These are phyloP conservation scores for Verticillium zaregamsianum DNA, from an alignment of 2,329 filamentous ascomycete genomes.

Conservation along the genomic window DNA sequence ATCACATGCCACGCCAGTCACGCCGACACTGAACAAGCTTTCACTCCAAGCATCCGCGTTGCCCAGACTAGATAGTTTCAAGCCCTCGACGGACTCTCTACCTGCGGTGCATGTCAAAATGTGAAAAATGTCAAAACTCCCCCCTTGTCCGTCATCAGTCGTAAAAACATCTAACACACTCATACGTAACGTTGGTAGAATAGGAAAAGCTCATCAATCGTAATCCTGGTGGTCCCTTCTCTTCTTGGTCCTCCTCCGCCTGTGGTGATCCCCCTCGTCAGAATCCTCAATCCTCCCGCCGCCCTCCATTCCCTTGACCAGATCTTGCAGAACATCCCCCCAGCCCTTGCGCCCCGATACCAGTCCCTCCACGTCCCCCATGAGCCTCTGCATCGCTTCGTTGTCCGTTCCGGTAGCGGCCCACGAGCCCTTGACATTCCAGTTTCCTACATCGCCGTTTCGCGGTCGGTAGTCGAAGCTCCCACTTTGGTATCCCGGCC, in stretches of 20 bases:
- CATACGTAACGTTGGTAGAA: background rate
- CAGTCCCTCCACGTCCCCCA: slow-evolving; percentile 28
- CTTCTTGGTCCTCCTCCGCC: slow-evolving; percentile 14
- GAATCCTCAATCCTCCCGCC: slow-evolving; percentile 7
- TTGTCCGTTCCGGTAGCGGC: slow-evolving; percentile 38
- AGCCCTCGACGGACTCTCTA: background rate
- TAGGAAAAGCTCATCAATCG: slow-evolving; percentile 8
- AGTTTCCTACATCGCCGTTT: slow-evolving; percentile 21
- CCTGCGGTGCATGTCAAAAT: background rate
- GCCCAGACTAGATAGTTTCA: background rate
- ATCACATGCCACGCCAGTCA: too few relatives aligned
- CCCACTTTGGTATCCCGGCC: slow-evolving; percentile 33
- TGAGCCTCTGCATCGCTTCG: slow-evolving; percentile 33
- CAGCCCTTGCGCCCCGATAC: slow-evolving; percentile 25
- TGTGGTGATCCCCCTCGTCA: slow-evolving; percentile 5
- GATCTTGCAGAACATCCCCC: slow-evolving; percentile 24
- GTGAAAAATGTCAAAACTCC: slow-evolving; percentile 3
- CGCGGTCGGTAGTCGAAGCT: slow-evolving; percentile 35
- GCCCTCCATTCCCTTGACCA: slow-evolving; percentile 18
- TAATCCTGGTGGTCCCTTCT: slow-evolving; percentile 11
- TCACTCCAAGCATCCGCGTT: background rate
- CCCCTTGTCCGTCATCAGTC: background rate
- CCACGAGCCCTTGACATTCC: slow-evolving; percentile 38
- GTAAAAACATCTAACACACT: background rate
- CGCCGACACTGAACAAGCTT: background rate